Evolutionary conservation across 78 protist genomes (phyloP), one percentile per base, ranked within the genome.

Genomic region (Dictyostelium discoideum): DNA sequence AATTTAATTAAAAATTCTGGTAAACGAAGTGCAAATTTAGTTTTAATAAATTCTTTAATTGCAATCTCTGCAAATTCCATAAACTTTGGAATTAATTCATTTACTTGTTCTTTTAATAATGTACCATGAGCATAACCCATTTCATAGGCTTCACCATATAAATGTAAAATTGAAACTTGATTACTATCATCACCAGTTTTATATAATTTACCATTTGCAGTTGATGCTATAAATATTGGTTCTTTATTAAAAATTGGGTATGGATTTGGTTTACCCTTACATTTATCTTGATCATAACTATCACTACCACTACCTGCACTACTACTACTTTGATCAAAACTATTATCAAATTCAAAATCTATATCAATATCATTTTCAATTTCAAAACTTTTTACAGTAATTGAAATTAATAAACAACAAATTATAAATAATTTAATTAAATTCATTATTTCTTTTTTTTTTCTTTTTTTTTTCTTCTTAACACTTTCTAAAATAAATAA

Each of bases 61-160:
- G 81, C 69, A 3, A 13, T 84, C 22, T 87, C 92, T 18, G 82
- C 85, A 84, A 42, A 96, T 14, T 16, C 42, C 46, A 80, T 50
- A 60, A 96, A 92, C 16, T 8, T 24, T 22, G 93, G 85, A 7
- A 87, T 3, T 69, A 93, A 20, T 39, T 37, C n/a, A 40, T 93
- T 29, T 14, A 96, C 78, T 44, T 96, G 82, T 9, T 85, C 85
- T 60, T 37, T 87, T 48, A 96, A 20, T 11, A 96, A 32, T 44
- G 80, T 72, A 67, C 97, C 97, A 67, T 96, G 97, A 26, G 97
- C 97, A 44, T 39, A 81, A 67, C 97, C 97, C 96, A 88, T 92
- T 20, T 93, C 93, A 74, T 93, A 96, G 3, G 94, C 86, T 50
- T 42, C 84, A 22, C 97, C 97, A 54, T 48, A 81, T 57, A 96